A percentile compares a stretch with the other conserved stretches of the same genome.
phyloP scores from a whole-genome alignment of 371 early-diverging fungal genomes.

The Circinella minor region DNA sequence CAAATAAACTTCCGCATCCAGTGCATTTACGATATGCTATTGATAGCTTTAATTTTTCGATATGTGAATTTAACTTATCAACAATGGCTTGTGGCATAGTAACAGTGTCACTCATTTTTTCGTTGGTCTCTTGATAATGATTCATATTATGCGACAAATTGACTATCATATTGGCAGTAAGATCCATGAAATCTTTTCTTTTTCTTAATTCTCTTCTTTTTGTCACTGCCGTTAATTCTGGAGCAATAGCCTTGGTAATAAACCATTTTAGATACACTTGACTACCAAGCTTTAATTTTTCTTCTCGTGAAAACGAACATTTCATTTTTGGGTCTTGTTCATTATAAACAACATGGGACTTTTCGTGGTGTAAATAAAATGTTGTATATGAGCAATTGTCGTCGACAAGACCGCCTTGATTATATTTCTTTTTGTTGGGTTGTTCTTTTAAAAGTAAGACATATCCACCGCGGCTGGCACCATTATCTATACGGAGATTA shows the following conservation, averaged over 20 bases:
- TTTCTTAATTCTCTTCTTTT: not conserved
- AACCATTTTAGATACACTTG: conserved; percentile 2
- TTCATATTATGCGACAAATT: not conserved
- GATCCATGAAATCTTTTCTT: not conserved
- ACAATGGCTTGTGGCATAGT: not conserved
- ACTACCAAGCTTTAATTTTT: not conserved
- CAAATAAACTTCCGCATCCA: not conserved
- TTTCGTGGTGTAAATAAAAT: not conserved
- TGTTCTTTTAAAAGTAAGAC: not conserved
- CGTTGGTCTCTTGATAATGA: not conserved
- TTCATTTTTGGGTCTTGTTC: not conserved
- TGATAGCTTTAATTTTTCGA: not conserved
- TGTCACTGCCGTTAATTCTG: not conserved
- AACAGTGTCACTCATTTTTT: not conserved
- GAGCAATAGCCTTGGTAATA: not conserved
- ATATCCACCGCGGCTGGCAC: not conserved
- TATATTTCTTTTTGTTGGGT: not conserved
- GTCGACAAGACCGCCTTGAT: not conserved
- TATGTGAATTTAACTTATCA: not conserved
- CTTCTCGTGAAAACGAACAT: not conserved
- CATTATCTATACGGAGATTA: not conserved
- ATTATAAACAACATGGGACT: not conserved
- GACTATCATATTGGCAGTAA: not conserved
- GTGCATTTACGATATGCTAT: not conserved
- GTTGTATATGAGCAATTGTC: not conserved